Base-by-base conservation (phyloP, 2,329 filamentous ascomycete species). In the Diaporthe sp. region DNA sequence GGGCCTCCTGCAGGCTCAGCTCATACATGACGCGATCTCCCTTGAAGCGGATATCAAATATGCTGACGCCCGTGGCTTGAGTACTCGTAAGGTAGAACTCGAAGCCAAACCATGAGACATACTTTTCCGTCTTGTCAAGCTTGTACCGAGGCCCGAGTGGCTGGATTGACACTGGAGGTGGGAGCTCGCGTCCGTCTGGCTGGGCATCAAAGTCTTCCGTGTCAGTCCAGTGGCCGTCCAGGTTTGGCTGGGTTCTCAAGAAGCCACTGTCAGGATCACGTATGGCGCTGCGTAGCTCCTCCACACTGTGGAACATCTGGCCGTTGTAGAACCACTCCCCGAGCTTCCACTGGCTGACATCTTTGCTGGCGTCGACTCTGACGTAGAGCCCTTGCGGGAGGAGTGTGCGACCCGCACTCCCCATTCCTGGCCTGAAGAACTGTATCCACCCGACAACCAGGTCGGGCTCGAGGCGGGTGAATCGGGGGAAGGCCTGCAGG, bases 81-180 rank as follows among this genome's bases (percentile, higher is more conserved):
- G 83, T 83, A 76, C 84, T 85, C 15, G 84, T 80, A 30, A 89
- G 81, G 80, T 88, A 90, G 79, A 90, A 89, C 4, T 84, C 83
- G 81, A 87, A 90, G 25, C 86, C 87, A 81, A 89, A 86, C 83
- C 86, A 90, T 74, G 86, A 85, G 47, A 90, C 83, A 76, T 86
- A 89, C 67, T 84, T 82, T 74, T 87, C 79, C 47, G 85, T 79
- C 38, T 76, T 72, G 76, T 89, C 88, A 19, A 89, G 69, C 67
- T 80, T 81, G 79, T 85, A 85, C 2, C 84, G 81, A 76, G 84
- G 85, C 42, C 84, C 84, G 3, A 82, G 83, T 2, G 84, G 75
- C 76, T 84, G 83, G 19, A 83, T 77, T 42, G 77, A 82, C 69
- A 84, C 81, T 3, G 84, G 84, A 3, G 83, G 74, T 0, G 72